phyloP scores from a whole-genome alignment of 371 early-diverging fungal species.

The Capillidium heterosporum region DNA sequence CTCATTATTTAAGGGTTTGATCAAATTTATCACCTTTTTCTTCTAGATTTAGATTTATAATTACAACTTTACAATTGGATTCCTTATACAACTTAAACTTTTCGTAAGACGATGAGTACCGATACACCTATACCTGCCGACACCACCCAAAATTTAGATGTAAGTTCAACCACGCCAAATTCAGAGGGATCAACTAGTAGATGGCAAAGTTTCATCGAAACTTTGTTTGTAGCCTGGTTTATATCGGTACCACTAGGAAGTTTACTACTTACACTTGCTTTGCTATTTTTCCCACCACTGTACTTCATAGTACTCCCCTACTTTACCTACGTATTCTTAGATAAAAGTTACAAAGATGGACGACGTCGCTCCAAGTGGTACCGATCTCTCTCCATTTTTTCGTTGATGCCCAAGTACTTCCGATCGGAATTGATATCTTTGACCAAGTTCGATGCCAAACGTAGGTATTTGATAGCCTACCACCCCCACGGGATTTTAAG shows the following conservation, averaged over 20 bases:
- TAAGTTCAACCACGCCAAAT: too few relatives aligned
- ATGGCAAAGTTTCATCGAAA: too few relatives aligned
- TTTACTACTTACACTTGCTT: constrained; percentile 19
- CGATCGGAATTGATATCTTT: constrained; percentile 29
- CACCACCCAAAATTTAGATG: too few relatives aligned
- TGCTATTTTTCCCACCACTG: constrained; percentile 18
- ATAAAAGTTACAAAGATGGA: constrained; percentile 40
- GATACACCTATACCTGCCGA: too few relatives aligned
- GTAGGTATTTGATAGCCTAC: constrained; percentile 47
- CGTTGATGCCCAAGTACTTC: constrained; percentile 56
- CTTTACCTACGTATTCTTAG: constrained; percentile 32
- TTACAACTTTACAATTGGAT: too few relatives aligned
- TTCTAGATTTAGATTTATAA: too few relatives aligned
- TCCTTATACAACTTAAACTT: too few relatives aligned
- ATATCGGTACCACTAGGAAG: constrained; percentile 7
- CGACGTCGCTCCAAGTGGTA: constrained; percentile 42
- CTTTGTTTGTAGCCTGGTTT: too few relatives aligned
- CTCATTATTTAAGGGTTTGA: too few relatives aligned
- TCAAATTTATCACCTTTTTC: too few relatives aligned
- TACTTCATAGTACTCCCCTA: constrained; percentile 44
- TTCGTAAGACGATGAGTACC: too few relatives aligned
- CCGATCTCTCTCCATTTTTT: constrained; percentile 36
- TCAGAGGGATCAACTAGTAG: too few relatives aligned
- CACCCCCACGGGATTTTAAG: constrained; percentile 73
- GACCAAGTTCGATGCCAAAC: constrained; percentile 44